Evolutionary conservation across 306 rosid genomes (phyloP), one percentile per base, ranked within the genome.

Genomic region (Cotoneaster glaucophyllus): DNA sequence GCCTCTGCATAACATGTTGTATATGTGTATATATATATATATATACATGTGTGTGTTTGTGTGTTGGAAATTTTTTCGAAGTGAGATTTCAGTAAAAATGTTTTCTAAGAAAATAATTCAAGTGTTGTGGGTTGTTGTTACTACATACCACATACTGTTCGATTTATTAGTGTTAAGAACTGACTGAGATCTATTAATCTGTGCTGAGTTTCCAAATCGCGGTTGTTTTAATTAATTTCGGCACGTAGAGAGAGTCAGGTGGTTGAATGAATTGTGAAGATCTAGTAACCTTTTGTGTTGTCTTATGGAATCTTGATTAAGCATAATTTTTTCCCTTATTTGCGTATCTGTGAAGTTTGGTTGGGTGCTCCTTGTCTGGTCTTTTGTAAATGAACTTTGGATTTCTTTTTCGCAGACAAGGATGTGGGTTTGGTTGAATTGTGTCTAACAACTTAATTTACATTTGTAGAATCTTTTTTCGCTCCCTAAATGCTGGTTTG

Each of bases 231-330:
- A 6, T 39, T 61, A 28, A 26, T 39, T 21, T 9, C 25, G 67
- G 26, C 7, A 29, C 24, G 28, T 25, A 1, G 8, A 41, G 8
- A 41, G 62, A 25, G 77, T 41, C 12, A 4, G 65, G 22, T 22
- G 28, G 7, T 37, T 57, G 26, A 72, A 8, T 37, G 67, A 24
- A n/a, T 11, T 3, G 52, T 65, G 39, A 43, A 9, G 67, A 39
- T 73, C 57, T 73, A 25, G 18, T 59, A 54, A 44, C 28, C 58
- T 41, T 25, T 73, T 59, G 77, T 39, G 41, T 73, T 50, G 69
- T 61, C 11, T 24, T 26, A 43, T 17, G 37, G 19, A 58, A 58
- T 58, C 67, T 58, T 25, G 53, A 8, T 57, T 57, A 11, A 73
- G 76, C 41, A 22, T 39, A 59, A 39, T 37, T 58, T 73, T 63